These are phyloP conservation scores for Aspergillus bertholletiae DNA, from an alignment of 495 filamentous ascomycete genomes.

Conservation along the genomic window DNA sequence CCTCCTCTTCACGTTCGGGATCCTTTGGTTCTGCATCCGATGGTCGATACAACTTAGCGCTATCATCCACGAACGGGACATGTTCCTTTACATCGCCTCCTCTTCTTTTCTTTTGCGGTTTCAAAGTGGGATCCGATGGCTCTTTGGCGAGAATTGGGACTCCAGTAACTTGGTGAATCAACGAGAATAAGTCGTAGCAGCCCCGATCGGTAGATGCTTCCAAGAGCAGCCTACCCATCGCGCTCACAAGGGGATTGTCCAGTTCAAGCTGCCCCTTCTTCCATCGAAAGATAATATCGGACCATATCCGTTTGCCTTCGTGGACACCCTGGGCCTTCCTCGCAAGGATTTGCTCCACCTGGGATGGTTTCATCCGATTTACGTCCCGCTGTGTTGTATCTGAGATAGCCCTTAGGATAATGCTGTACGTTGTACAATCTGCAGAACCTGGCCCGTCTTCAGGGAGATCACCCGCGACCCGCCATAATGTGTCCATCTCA, in stretches of 20 bases:
- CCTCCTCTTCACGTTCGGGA: conserved; percentile 18
- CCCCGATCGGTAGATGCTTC: conserved; percentile 55
- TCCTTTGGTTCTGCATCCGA: conserved; percentile 7
- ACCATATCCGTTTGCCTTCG: conserved; percentile 71
- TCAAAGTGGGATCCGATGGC: conserved; percentile 1
- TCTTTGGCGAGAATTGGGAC: conserved; percentile 46
- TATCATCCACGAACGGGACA: conserved; percentile 34
- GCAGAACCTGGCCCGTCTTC: conserved; percentile 57
- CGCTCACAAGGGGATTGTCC: conserved; percentile 67
- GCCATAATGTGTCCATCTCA: conserved; percentile 74
- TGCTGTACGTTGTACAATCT: conserved; percentile 70
- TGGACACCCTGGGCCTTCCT: conserved; percentile 36
- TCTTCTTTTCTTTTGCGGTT: background rate
- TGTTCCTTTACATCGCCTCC: conserved; percentile 8
- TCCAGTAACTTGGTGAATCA: conserved; percentile 75
- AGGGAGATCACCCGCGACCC: conserved; percentile 61
- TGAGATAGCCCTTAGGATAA: conserved; percentile 69
- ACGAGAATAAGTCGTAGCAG: conserved; percentile 62
- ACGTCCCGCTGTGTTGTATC: conserved; percentile 27
- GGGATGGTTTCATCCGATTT: conserved; percentile 17
- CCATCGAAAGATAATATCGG: conserved; percentile 74
- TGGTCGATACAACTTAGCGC: conserved; percentile 10
- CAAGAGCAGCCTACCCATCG: conserved; percentile 73
- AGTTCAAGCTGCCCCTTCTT: conserved; percentile 59
- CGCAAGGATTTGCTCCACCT: conserved; percentile 34